Evolutionary conservation across 768 basidiomycete genomes (phyloP), one percentile per base, ranked within the genome.

Genomic region (Mycena vitilis): DNA sequence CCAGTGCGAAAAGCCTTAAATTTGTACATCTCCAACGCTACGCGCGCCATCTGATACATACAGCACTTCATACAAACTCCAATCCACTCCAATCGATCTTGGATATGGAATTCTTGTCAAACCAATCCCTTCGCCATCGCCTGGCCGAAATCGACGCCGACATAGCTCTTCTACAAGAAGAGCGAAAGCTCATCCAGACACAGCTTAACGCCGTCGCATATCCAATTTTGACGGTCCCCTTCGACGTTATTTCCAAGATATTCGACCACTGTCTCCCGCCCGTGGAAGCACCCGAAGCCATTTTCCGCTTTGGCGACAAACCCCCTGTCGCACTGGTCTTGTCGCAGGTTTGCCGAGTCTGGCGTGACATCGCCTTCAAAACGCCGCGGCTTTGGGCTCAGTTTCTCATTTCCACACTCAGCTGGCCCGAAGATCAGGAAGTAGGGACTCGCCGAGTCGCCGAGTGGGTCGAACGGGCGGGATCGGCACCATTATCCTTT

Each of bases 131-230:
- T 2, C 55, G 56, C 9, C 48, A 65, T 30, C 63, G 63, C 20
- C 18, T 57, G 47, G 48, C 63, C 10, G 38, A 65, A 58, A 38
- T 65, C 56, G 55, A 65, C 15, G 20, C 23, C 13, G 56, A 42
- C 2, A 58, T 65, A 22, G 38, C 55, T 40, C 23, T 51, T 2
- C 55, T 65, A 8, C 8, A 57, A n/a, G 56, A 38, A n/a, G 63
- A 65, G 20, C 44, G 63, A 38, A 38, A 57, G 12, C 25, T 37
- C 18, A 23, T 64, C 22, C 47, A 34, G 13, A 25, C 48, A n/a
- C 40, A 34, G 22, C 55, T 57, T 25, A 1, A 16, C 15, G 12
- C 55, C 15, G 13, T 49, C 55, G 30, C n/a, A 11, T 58, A 57
- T n/a, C 63, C 63, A 8, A 38, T 51, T n/a, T 44, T 65, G 47